Percentiles rank a stretch among this genome's conserved stretches.
These are phyloP conservation scores for Dillenia suffruticosa DNA, from an alignment of 164 flowering plant species.

Conservation along the genomic window DNA sequence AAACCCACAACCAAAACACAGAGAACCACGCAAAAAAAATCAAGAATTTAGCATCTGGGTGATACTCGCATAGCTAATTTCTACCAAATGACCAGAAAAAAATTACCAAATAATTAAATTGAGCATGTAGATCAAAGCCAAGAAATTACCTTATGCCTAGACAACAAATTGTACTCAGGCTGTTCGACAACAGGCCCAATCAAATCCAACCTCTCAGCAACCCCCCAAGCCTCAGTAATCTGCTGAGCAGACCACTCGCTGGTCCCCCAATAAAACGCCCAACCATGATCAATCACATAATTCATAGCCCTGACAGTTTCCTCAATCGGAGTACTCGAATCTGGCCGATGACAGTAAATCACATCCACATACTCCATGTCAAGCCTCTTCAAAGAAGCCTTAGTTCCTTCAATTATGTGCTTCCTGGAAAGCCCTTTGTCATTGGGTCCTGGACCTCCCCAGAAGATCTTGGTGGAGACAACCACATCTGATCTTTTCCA, in stretches of 20 bases:
- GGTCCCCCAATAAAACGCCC: slow-evolving; percentile 99
- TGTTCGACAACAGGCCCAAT: slow-evolving; percentile 95
- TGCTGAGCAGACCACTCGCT: slow-evolving; percentile 99
- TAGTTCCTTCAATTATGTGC: slow-evolving; percentile 89
- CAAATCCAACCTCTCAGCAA: slow-evolving; percentile 74
- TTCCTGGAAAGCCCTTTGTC: slow-evolving; percentile 90
- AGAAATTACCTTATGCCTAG: slow-evolving; percentile 73
- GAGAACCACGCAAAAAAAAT: background rate
- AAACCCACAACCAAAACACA: too few relatives aligned
- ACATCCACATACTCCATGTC: slow-evolving; percentile 96
- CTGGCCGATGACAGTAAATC: slow-evolving; percentile 89
- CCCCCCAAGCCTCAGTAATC: slow-evolving; percentile 95
- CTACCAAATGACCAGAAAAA: background rate
- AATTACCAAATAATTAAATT: background rate
- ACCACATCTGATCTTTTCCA: slow-evolving; percentile 95
- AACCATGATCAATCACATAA: slow-evolving; percentile 88
- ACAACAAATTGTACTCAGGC: slow-evolving; percentile 89
- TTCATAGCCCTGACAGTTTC: slow-evolving; percentile 99
- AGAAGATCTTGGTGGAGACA: slow-evolving; percentile 95
- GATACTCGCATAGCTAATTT: background rate
- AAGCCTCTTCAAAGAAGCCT: slow-evolving; percentile 75
- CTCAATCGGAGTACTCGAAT: slow-evolving; percentile 76
- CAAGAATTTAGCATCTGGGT: background rate
- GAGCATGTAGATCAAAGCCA: background rate
- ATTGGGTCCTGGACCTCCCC: slow-evolving; percentile 95